Evolutionary conservation across 1,139 yeast genomes (phyloP).

Genomic region (Sugiyamaella novakii): DNA sequence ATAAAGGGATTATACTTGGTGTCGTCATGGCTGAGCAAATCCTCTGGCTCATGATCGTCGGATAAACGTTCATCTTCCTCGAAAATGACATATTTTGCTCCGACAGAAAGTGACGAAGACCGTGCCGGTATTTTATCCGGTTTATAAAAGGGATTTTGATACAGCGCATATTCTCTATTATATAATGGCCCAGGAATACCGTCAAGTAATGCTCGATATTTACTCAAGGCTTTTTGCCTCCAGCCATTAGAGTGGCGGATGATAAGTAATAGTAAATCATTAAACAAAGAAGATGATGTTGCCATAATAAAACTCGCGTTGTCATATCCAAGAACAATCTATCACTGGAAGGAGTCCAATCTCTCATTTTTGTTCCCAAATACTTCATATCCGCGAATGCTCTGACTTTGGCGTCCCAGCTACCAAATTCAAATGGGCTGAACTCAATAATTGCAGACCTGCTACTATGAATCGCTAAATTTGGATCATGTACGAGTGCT

Average conservation of each 20-base stretch:
- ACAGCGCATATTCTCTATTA: slow-evolving; percentile 30
- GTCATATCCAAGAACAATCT: slow-evolving; percentile 65
- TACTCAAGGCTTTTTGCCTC: slow-evolving; percentile 8
- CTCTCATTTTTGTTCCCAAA: slow-evolving; percentile 63
- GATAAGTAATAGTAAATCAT: slow-evolving; percentile 48
- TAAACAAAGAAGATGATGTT: slow-evolving; percentile 75
- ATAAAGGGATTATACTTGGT: slow-evolving; percentile 51
- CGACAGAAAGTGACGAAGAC: background rate
- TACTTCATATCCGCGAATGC: slow-evolving; percentile 70
- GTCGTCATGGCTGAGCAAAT: slow-evolving; percentile 15
- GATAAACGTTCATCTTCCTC: background rate
- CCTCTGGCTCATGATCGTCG: slow-evolving; percentile 1
- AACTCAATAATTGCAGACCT: slow-evolving; percentile 72
- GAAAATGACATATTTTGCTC: background rate
- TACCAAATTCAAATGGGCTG: slow-evolving; percentile 81
- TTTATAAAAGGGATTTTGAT: slow-evolving; percentile 22
- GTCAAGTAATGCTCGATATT: slow-evolving; percentile 15
- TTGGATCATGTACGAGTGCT: slow-evolving; percentile 74
- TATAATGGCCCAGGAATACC: slow-evolving; percentile 14
- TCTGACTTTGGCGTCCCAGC: slow-evolving; percentile 79
- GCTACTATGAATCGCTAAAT: slow-evolving; percentile 42
- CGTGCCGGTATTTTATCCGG: slow-evolving; percentile 2
- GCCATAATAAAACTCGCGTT: slow-evolving; percentile 76
- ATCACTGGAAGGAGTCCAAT: slow-evolving; percentile 63
- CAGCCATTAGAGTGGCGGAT: slow-evolving; percentile 19